Conservation (phyloP, 2,329 filamentous ascomycete species). For the Diplodia sapinea region DNA sequence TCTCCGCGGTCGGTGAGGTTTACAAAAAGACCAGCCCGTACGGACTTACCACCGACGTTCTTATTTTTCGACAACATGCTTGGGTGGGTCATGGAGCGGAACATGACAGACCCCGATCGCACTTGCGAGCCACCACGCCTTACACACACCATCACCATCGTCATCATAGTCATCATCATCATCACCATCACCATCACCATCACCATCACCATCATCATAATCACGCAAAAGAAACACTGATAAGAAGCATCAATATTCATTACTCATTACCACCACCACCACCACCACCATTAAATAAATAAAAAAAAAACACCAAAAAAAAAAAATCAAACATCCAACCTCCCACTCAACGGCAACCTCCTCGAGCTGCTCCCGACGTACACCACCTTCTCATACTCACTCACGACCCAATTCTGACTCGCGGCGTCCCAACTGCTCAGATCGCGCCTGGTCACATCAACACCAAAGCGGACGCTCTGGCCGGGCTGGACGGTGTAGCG, state of each 20-base stretch:
- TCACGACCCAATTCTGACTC: slow-evolving; percentile 82
- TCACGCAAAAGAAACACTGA: neutral
- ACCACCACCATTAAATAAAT: no score
- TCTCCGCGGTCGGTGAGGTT: no score
- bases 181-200: neutral
- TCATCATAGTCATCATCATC: no score
- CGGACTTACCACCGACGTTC: no score
- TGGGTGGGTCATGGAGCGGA: no score
- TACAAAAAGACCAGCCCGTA: no score
- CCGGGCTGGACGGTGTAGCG: slow-evolving; percentile 71
- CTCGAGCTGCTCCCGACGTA: slow-evolving; percentile 66
- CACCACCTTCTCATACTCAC: slow-evolving; percentile 62
- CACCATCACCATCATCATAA: neutral
- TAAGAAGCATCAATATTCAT: neutral
- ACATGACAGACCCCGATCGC: no score
- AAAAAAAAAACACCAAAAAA: no score
- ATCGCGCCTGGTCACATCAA: slow-evolving; percentile 77
- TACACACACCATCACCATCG: no score
- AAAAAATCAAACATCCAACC: slow-evolving; percentile 34
- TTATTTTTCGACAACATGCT: no score
- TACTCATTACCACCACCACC: neutral
- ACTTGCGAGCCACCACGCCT: no score
- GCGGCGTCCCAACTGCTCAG: slow-evolving; percentile 83
- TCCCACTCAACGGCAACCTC: slow-evolving; percentile 57
- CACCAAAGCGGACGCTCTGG: slow-evolving; percentile 68